Evolutionary conservation across 768 basidiomycete species (phyloP).

Genomic region (Omphalotus guepiniiformis): DNA sequence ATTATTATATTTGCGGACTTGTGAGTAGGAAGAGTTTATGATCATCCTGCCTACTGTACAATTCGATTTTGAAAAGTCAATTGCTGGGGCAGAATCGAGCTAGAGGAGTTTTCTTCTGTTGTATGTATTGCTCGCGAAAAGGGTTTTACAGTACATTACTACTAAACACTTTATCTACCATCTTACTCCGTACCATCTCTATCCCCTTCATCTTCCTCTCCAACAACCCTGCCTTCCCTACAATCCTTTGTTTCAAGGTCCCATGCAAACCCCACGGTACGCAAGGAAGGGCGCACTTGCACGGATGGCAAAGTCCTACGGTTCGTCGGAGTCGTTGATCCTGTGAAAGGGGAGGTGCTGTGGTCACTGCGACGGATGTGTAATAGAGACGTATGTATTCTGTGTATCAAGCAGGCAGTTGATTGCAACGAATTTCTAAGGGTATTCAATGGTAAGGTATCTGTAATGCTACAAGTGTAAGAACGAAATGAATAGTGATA

Average conservation of each 20-base stretch:
- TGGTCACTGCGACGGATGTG: conserved; percentile 98
- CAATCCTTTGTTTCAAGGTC: conserved; percentile 81
- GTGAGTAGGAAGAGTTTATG: too few relatives aligned
- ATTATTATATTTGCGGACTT: too few relatives aligned
- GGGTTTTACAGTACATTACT: conserved; percentile 78
- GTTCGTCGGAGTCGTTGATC: conserved; percentile 94
- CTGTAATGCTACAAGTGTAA: too few relatives aligned
- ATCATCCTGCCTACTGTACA: too few relatives aligned
- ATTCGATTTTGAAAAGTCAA: too few relatives aligned
- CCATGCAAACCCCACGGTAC: conserved; percentile 72
- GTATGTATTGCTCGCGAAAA: conserved; percentile 85
- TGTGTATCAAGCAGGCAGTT: too few relatives aligned
- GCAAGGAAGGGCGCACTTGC: conserved; percentile 76
- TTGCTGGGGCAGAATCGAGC: too few relatives aligned
- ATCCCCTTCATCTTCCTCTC: background rate
- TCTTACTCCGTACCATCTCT: conserved; percentile 67
- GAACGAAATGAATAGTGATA: too few relatives aligned
- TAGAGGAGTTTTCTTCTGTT: conserved; percentile 93
- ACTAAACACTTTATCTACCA: conserved; percentile 54
- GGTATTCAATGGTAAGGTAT: too few relatives aligned
- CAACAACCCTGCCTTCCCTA: conserved; percentile 26
- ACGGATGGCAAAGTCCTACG: conserved; percentile 81
- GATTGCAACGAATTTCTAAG: too few relatives aligned
- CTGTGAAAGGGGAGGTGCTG: conserved; percentile 68
- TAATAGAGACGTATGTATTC: conserved; percentile 23